Evolutionary conservation across 768 basidiomycete species (phyloP).

Genomic region (Lactarius trivialis): DNA sequence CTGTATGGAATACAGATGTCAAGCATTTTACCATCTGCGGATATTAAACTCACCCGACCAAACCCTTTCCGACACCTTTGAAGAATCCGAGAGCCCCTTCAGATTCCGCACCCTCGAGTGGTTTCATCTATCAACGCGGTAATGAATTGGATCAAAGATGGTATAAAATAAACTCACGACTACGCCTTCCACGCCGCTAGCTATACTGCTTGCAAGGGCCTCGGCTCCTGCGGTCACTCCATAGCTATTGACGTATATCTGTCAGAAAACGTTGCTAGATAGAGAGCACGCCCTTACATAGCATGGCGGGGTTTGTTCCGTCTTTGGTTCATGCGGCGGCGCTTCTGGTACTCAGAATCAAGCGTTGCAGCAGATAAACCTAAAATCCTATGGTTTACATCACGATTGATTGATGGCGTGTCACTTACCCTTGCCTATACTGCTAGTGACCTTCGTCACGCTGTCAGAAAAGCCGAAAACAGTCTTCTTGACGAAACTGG

Average conservation of each 20-base stretch:
- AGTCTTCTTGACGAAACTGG: slow-evolving; percentile 98
- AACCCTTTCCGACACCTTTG: slow-evolving; percentile 94
- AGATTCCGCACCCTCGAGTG: slow-evolving; percentile 91
- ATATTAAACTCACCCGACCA: slow-evolving; percentile 66
- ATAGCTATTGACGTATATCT: slow-evolving; percentile 46
- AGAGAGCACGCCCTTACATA: slow-evolving; percentile 45
- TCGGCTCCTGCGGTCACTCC: slow-evolving; percentile 95
- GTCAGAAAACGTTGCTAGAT: neutral
- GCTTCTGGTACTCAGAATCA: slow-evolving; percentile 91
- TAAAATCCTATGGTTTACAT: slow-evolving; percentile 28
- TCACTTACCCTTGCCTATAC: slow-evolving; percentile 84
- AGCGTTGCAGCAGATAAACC: slow-evolving; percentile 95
- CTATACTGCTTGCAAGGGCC: slow-evolving; percentile 87
- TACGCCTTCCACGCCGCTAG: slow-evolving; percentile 94
- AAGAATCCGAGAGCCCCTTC: slow-evolving; percentile 96
- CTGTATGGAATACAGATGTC: slow-evolving; percentile 35
- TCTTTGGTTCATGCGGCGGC: slow-evolving; percentile 79
- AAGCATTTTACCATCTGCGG: neutral
- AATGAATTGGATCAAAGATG: neutral
- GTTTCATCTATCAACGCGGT: slow-evolving; percentile 66
- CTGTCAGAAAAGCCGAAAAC: slow-evolving; percentile 95
- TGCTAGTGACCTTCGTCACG: slow-evolving; percentile 96
- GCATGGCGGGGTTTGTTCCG: slow-evolving; percentile 96
- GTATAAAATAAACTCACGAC: slow-evolving; percentile 46
- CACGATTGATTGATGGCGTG: neutral